Conservation (phyloP, 768 basidiomycete species). For the Pholiota microspora region DNA sequence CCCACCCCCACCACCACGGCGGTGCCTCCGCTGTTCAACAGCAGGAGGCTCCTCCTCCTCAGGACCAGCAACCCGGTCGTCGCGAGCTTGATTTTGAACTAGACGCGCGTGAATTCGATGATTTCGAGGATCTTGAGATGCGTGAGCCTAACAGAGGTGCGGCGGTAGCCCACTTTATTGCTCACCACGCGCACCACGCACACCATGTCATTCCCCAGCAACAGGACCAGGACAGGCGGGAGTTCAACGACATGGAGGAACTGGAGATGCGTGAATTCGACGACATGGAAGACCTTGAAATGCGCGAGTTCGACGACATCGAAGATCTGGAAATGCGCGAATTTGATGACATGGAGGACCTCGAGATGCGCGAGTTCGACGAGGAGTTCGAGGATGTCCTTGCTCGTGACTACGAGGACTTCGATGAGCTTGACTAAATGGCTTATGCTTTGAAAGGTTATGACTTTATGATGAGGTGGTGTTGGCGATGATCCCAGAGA, state of each 20-base stretch:
- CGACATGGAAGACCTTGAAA: not conserved
- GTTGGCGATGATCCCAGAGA: not conserved
- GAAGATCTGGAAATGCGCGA: not conserved
- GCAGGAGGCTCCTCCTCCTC: not conserved
- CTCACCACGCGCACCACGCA: too few species aligned
- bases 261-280: not conserved
- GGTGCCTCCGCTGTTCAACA: too few species aligned
- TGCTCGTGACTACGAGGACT: not conserved
- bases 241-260: slow-evolving; percentile 1
- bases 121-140: not conserved
- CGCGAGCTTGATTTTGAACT: not conserved
- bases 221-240: too few species aligned
- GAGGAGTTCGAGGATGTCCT: not conserved
- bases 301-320: not conserved
- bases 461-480: not conserved
- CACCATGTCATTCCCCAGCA: too few species aligned
- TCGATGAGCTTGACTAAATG: slow-evolving; percentile 1
- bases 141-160: too few species aligned
- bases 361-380: not conserved
- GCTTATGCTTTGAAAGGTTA: not conserved
- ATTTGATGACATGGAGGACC: not conserved
- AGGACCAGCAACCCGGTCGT: not conserved
- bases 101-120: not conserved
- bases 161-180: too few species aligned
- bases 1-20: too few species aligned